Evolutionary conservation across 2,329 filamentous ascomycete species (phyloP).

Genomic region (Lecanicillium sp.): DNA sequence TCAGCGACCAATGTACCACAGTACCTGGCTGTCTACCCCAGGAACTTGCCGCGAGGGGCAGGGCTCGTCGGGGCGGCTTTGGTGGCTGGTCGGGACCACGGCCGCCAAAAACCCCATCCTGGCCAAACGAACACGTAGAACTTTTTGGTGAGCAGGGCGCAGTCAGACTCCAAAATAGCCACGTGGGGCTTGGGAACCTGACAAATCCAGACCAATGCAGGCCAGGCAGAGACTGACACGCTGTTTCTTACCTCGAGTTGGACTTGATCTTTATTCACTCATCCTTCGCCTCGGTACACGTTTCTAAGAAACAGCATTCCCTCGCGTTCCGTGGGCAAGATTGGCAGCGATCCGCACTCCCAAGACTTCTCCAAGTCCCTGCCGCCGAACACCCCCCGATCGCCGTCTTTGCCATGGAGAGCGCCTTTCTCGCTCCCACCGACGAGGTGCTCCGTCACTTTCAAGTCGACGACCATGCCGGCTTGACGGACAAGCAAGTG

Average conservation of each 20-base stretch:
- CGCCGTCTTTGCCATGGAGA: constrained; percentile 43
- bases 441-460: constrained; percentile 52
- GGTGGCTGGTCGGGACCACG: too few species aligned
- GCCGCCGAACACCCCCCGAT: constrained; percentile 11
- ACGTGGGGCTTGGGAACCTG: constrained; percentile 9
- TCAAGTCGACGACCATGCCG: constrained; percentile 43
- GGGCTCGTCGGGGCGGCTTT: too few species aligned
- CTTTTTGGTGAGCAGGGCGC: constrained; percentile 10
- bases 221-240: constrained; percentile 1
- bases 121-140: constrained; percentile 19
- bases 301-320: neutral
- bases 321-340: too few species aligned
- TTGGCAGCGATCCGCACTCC: neutral
- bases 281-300: neutral
- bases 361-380: neutral
- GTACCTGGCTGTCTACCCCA: too few species aligned
- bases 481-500: constrained; percentile 53
- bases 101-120: too few species aligned
- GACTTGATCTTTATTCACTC: neutral
- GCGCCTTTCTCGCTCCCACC: constrained; percentile 50
- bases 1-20: too few species aligned
- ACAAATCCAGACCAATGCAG: constrained; percentile 7
- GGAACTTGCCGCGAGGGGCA: too few species aligned
- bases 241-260: constrained; percentile 4
- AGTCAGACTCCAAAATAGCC: constrained; percentile 4